Conservation (phyloP, 116 monocot genomes). For the Cymodocea nodosa region DNA sequence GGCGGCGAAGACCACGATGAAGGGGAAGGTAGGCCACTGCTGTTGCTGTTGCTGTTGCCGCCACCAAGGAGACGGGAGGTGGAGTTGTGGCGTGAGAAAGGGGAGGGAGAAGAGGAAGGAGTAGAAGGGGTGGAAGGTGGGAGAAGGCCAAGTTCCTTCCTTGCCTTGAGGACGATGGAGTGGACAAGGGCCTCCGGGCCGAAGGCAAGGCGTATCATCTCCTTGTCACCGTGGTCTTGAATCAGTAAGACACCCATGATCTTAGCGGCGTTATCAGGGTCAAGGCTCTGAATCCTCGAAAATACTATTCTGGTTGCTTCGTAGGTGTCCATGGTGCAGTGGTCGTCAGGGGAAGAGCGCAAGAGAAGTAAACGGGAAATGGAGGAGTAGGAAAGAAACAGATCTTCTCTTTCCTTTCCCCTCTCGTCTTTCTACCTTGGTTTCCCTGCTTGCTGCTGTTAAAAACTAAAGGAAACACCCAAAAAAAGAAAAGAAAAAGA, state of each 20-base stretch:
- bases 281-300: conserved; percentile 78
- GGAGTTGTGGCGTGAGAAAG: conserved; percentile 24
- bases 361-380: neutral
- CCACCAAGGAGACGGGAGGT: conserved; percentile 8
- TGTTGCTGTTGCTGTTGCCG: conserved; percentile 2
- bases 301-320: conserved; percentile 85
- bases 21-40: conserved; percentile 16
- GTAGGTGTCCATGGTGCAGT: conserved; percentile 60
- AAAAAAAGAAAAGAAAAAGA: neutral
- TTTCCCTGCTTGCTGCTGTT: neutral
- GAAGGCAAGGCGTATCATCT: conserved; percentile 96
- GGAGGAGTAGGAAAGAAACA: neutral
- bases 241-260: conserved; percentile 93
- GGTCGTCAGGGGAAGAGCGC: neutral
- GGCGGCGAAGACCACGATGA: conserved; percentile 39
- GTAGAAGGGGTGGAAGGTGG: conserved; percentile 19
- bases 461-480: neutral
- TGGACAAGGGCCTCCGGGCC: conserved; percentile 74
- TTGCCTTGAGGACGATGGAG: conserved; percentile 48
- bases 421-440: neutral
- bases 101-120: conserved; percentile 12
- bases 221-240: conserved; percentile 98
- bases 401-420: neutral
- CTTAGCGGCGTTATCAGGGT: conserved; percentile 91
- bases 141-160: conserved; percentile 40